Base-by-base conservation (phyloP, 257 asterid species). In the Misopates orontium region DNA sequence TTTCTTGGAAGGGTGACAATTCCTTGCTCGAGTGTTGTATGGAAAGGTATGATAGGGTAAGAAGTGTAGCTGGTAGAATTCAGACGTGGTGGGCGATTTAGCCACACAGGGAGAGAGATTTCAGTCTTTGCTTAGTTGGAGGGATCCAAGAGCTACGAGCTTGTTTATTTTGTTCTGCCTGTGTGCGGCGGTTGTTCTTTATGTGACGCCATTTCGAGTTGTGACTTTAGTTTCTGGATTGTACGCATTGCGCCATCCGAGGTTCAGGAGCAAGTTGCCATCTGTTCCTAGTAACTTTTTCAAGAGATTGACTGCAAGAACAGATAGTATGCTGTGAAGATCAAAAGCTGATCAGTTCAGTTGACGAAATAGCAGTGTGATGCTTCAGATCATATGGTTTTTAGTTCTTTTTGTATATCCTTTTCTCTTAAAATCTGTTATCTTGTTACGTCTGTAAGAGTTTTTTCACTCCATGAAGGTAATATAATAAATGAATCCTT, bases 71-170 rank as follows among this genome's bases (percentile, higher is more conserved):
- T 0, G 77, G 73, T 0, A 53, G 69, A 65, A 73, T 73, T 60
- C 77, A 73, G 39, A 66, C 77, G 77, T 73, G 1, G 73, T 73
- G 3, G 69, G 73, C 40, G 73, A 73, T 61, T 12, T 73, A 20
- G 77, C 77, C 24, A 73, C 75, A 31, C 75, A 71, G 47, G 75
- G 75, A 1, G 75, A 71, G 68, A 48, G 75, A 4, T 45, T 71
- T n/a, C 75, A 64, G 6, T 49, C 75, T 7, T 39, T 71, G 31
- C 40, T 71, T 6, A 62, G 70, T 48, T 71, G 75, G 75, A 55
- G 75, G 19, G 75, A 71, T 45, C 75, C 70, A 0, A 66, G 69
- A 73, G 77, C 77, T 1, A 73, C 73, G 7, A 51, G 56, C 62
- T 51, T 73, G 45, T 60, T 73, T 51, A 55, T 66, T 17, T 16